Conservation (phyloP, 2,329 filamentous ascomycete genomes). For the Paecilomyces formosus region DNA sequence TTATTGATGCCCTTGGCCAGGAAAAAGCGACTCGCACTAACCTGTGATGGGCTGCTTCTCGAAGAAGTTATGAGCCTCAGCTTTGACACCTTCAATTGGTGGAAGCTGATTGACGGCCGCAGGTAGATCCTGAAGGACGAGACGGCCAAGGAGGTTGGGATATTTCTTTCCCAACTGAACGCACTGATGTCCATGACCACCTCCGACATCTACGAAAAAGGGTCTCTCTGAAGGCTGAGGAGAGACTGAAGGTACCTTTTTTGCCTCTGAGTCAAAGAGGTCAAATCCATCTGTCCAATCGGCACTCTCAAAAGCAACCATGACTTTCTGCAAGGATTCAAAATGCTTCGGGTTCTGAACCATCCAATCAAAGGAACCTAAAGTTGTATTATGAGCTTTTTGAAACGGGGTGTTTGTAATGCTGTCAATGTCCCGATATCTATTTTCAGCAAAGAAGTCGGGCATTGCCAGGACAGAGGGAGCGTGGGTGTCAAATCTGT, state of each 20-base stretch:
- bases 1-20: neutral
- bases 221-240: slow-evolving; percentile 9
- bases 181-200: slow-evolving; percentile 35
- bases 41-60: neutral
- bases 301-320: slow-evolving; percentile 14
- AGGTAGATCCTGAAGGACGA: neutral
- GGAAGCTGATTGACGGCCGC: neutral
- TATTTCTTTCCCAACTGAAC: slow-evolving; percentile 21
- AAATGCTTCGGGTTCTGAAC: slow-evolving; percentile 17
- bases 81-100: neutral
- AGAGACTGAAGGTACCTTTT: slow-evolving; percentile 1
- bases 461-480: slow-evolving; percentile 13
- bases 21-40: neutral
- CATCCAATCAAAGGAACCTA: slow-evolving; percentile 21
- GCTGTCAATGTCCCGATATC: slow-evolving; percentile 18
- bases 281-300: slow-evolving; percentile 15
- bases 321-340: slow-evolving; percentile 13
- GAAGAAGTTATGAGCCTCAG: neutral
- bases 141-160: slow-evolving; percentile 7
- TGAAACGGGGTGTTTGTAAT: slow-evolving; percentile 20
- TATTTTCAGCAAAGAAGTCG: slow-evolving; percentile 19
- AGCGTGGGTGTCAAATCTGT: slow-evolving; percentile 10
- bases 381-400: slow-evolving; percentile 19
- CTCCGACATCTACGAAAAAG: slow-evolving; percentile 37
- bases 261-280: slow-evolving; percentile 10